These are phyloP conservation scores for Lecanoromycetidae sp. DNA, from an alignment of 2,329 filamentous ascomycete genomes.

Conservation along the genomic window DNA sequence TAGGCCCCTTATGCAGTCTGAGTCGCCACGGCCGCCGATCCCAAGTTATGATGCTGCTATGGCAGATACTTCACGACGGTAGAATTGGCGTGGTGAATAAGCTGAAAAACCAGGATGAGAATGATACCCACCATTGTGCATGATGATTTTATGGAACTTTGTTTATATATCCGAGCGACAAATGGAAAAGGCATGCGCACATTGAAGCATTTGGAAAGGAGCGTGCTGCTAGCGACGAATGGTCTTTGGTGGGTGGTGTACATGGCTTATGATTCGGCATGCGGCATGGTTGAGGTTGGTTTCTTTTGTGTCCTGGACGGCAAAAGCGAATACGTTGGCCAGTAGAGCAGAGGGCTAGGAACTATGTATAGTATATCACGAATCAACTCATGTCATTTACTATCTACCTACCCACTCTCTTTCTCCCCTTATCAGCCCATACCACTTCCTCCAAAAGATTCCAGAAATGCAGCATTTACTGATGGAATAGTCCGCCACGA, in stretches of 20 bases:
- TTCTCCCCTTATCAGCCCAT: too few species aligned
- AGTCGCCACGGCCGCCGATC: constrained; percentile 54
- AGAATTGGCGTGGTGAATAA: neutral
- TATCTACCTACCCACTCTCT: too few species aligned
- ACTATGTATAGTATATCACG: too few species aligned
- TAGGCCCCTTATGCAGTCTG: constrained; percentile 27
- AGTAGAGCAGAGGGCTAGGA: too few species aligned
- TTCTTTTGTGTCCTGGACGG: neutral
- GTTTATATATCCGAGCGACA: neutral
- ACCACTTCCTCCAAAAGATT: too few species aligned
- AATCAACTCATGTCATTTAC: neutral
- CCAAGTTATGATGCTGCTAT: constrained; percentile 73
- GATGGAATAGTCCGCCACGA: too few species aligned
- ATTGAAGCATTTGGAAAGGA: neutral
- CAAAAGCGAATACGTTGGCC: neutral
- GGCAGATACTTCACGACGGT: constrained; percentile 23
- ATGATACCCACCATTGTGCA: constrained; percentile 1
- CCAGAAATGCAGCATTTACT: too few species aligned
- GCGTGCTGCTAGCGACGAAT: neutral
- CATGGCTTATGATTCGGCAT: neutral
- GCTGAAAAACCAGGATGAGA: neutral
- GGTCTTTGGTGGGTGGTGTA: neutral
- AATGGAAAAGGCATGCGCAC: neutral
- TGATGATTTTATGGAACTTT: neutral
- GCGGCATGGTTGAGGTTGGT: too few species aligned